Percentiles rank a stretch among this genome's conserved stretches.
Conservation (phyloP, 768 basidiomycete genomes). For the Tylopilus intermedius region DNA sequence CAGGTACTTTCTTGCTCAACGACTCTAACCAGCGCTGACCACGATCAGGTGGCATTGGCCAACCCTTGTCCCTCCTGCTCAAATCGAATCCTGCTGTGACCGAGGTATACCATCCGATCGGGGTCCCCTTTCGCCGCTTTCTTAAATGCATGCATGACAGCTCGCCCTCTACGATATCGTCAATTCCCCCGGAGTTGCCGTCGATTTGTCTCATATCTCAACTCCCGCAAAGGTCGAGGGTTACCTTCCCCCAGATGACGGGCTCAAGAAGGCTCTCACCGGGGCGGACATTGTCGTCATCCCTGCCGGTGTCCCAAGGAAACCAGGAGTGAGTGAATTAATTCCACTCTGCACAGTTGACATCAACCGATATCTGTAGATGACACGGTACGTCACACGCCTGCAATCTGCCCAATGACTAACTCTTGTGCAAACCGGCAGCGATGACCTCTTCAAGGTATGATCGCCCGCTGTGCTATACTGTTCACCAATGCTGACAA, state of each 20-base stretch:
- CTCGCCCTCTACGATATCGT: constrained; percentile 94
- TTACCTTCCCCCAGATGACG: constrained; percentile 73
- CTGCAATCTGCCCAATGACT: constrained; percentile 4
- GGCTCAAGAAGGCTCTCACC: constrained; percentile 74
- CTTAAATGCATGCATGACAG: constrained; percentile 33
- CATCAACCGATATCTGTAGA: constrained; percentile 29
- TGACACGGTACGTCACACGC: constrained; percentile 41
- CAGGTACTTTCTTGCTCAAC: constrained; percentile 46
- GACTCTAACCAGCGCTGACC: constrained; percentile 1
- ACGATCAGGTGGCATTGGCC: constrained; percentile 84
- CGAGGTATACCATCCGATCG: constrained; percentile 42
- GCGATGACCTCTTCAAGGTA: constrained; percentile 95
- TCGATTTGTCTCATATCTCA: constrained; percentile 90
- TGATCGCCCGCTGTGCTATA: constrained; percentile 9
- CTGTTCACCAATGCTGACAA: not conserved
- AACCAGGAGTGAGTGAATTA: constrained; percentile 70
- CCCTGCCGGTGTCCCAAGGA: constrained; percentile 94
- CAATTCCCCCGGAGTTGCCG: constrained; percentile 94
- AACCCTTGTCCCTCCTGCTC: constrained; percentile 88
- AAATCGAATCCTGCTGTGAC: constrained; percentile 81
- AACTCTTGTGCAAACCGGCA: constrained; percentile 28
- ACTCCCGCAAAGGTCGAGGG: constrained; percentile 83
- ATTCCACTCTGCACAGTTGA: not conserved
- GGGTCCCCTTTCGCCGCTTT: not conserved
- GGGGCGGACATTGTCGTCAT: constrained; percentile 91